A percentile compares a stretch with the other conserved stretches of the same genome.
Conservation (phyloP, 305 asterid species). For the Coffea humblotiana region DNA sequence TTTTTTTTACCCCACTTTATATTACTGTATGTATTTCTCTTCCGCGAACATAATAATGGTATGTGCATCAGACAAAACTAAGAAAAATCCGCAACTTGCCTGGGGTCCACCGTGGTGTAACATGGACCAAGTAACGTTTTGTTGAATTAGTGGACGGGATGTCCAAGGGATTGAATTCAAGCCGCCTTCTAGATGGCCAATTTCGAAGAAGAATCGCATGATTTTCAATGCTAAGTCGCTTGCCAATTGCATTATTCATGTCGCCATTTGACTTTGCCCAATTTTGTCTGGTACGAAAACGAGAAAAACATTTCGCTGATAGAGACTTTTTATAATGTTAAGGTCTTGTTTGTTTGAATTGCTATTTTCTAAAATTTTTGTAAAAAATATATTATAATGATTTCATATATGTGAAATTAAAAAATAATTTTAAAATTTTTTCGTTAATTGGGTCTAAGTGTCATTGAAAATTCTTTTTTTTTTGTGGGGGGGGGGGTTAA, state of each 20-base stretch:
- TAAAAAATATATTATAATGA: too few species aligned
- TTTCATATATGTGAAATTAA: too few species aligned
- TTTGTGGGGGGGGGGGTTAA: too few species aligned
- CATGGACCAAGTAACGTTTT: slow-evolving; percentile 2
- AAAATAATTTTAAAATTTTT: too few species aligned
- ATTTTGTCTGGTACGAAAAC: not conserved
- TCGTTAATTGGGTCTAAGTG: not conserved
- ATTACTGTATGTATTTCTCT: too few species aligned
- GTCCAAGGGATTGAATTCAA: not conserved
- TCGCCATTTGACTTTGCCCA: not conserved
- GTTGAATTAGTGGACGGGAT: not conserved
- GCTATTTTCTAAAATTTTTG: too few species aligned
- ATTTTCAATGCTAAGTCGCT: not conserved
- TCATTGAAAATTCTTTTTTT: not conserved
- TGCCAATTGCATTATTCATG: not conserved
- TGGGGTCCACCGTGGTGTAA: slow-evolving; percentile 4
- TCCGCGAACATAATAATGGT: not conserved
- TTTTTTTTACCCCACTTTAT: too few species aligned
- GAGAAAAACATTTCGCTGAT: not conserved
- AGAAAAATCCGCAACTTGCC: slow-evolving; percentile 16
- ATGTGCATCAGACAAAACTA: not conserved
- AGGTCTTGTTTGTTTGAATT: too few species aligned
- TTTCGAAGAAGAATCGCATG: not conserved
- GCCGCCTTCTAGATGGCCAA: slow-evolving; percentile 5
- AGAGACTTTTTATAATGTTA: not conserved